Evolutionary conservation across 805 yeast species (phyloP), one percentile per base, ranked within the genome.

Genomic region (Metschnikowia peoriensis): DNA sequence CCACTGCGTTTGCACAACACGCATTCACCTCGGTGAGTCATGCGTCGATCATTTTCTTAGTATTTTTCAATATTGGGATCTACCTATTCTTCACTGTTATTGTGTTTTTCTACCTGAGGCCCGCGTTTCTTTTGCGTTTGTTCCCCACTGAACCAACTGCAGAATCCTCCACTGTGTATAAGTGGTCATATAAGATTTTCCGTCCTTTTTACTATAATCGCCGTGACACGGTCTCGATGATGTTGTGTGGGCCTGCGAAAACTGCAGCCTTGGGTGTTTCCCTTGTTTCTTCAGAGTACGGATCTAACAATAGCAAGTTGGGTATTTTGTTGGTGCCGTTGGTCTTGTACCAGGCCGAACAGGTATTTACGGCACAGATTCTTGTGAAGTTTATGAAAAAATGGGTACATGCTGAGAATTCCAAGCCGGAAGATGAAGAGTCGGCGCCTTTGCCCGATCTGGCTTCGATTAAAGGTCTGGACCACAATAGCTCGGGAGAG

Each of bases 181-280:
- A 59, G 6, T 68, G 66, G 58, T 54, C 73, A 22, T 80, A 83
- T 64, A 67, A 66, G 42, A 32, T 76, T 1, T 68, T 83, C 53
- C 66, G 76, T 50, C 93, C 93, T 1, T 89, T 88, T 61, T 87
- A 86, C 67, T 87, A 87, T 67, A 76, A 77, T 61, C 80, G 85
- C 59, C 67, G 73, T 47, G 96, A 91, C 62, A 82, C 96, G 0
- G 88, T 89, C 37, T 78, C 92, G 11, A 79, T 91, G 47, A 80
- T 90, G 86, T 77, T 89, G 53, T 89, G 96, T 68, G 96, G 96
- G 10, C 93, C 96, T 6, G 96, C 97, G 1, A 91, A 90, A 67
- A 90, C 97, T 0, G 97, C 96, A 0, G 97, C 97, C 0, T 73
- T 90, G 47, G 97, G 97, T 38, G 96, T 90, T 4, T 87, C 96